Evolutionary conservation across 768 basidiomycete genomes (phyloP).

Genomic region (Lactarius tabidus): DNA sequence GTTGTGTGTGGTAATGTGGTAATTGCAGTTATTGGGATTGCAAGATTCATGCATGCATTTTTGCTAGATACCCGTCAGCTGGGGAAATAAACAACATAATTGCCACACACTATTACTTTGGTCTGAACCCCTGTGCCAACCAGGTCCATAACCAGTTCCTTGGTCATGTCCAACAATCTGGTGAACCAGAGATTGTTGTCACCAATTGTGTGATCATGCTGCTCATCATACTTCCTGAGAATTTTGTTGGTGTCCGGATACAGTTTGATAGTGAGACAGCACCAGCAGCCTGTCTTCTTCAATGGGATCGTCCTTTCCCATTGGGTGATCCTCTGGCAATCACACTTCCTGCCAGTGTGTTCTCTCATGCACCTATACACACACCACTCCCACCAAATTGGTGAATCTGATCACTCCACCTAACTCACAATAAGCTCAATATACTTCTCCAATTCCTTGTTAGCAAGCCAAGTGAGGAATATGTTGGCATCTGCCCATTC

Average conservation of each 20-base stretch:
- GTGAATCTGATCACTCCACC: constrained; percentile 1
- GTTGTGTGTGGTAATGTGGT: not conserved
- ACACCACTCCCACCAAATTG: constrained; percentile 19
- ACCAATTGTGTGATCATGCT: too few species aligned
- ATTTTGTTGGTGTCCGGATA: not conserved
- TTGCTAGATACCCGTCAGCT: too few species aligned
- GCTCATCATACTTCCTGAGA: not conserved
- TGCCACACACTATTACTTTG: not conserved
- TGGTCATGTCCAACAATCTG: too few species aligned
- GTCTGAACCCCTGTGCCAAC: not conserved
- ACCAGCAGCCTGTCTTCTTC: not conserved
- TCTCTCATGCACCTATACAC: not conserved
- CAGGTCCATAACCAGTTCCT: not conserved
- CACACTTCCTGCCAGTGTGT: not conserved
- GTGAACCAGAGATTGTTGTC: too few species aligned
- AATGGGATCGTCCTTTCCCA: not conserved
- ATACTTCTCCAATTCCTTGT: too few species aligned
- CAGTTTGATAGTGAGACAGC: not conserved
- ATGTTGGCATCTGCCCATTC: too few species aligned
- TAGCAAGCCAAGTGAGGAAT: too few species aligned
- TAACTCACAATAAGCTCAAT: too few species aligned
- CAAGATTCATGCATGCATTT: too few species aligned
- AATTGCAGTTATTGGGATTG: too few species aligned
- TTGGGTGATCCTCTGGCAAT: not conserved
- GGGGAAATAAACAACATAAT: too few species aligned